These are phyloP conservation scores for Styphnolobium japonicum DNA, from an alignment of 306 rosid genomes.

Conservation along the genomic window DNA sequence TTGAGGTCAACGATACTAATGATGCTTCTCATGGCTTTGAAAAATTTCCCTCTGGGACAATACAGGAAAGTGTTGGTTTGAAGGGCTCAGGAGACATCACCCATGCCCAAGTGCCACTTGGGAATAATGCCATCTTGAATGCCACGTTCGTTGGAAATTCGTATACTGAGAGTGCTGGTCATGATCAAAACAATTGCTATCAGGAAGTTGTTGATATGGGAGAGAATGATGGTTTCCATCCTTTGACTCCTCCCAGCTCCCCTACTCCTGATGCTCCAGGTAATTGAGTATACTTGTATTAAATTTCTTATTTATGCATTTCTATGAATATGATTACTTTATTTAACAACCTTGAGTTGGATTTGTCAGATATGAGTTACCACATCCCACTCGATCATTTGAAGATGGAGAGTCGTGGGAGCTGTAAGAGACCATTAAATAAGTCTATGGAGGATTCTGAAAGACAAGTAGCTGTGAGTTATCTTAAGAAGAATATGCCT, in stretches of 20 bases:
- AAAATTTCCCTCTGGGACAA: constrained; percentile 3
- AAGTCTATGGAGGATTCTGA: constrained; percentile 29
- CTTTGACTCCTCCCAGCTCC: constrained; percentile 61
- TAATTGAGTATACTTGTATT: constrained; percentile 17
- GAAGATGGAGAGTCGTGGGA: constrained; percentile 34
- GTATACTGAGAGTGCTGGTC: background rate
- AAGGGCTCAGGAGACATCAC: background rate
- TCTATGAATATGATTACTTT: background rate
- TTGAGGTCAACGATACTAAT: constrained; percentile 14
- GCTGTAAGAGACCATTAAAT: constrained; percentile 32
- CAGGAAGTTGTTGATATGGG: constrained; percentile 12
- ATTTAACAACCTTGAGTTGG: constrained; percentile 23
- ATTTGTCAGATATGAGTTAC: constrained; percentile 39
- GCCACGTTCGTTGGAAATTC: constrained; percentile 4
- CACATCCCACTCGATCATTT: constrained; percentile 38
- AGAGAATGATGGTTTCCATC: constrained; percentile 34
- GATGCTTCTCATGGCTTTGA: constrained; percentile 21
- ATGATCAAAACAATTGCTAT: background rate
- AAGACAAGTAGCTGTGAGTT: constrained; percentile 50
- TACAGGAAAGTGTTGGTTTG: background rate
- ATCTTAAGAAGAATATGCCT: constrained; percentile 39
- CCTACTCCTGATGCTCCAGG: constrained; percentile 57
- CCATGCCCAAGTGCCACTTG: constrained; percentile 3
- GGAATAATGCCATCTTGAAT: background rate
- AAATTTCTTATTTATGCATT: background rate